Evolutionary conservation across 73 alveolate species (phyloP), one percentile per base, ranked within the genome.

Genomic region (Durusdinium trenchii): DNA sequence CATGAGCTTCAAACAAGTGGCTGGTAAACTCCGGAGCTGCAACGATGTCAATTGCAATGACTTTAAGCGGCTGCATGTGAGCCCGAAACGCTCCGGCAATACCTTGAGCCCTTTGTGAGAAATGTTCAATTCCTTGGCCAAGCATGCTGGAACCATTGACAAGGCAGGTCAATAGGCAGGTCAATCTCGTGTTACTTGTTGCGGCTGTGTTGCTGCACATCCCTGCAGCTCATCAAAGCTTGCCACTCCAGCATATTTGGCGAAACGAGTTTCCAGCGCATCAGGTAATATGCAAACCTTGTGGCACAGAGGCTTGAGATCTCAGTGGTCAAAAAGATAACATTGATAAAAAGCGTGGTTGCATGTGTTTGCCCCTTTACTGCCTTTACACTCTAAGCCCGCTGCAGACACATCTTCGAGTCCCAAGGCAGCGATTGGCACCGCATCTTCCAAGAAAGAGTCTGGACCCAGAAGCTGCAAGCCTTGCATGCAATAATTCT

Each of bases 241-340:
- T 54, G 60, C 43, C 52, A 91, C 89, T 10, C 98, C 98, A 42
- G 98, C 98, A 36, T 62, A 51, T 61, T 91, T 91, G 35, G 98
- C 98, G 28, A 91, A 60, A 26, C 89, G 98, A 38, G 67, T 91
- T 69, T 91, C 98, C 54, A 78, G 90, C 79, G 71, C n/a, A 54
- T 91, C 98, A 6, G 98, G 98, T 57, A 91, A 47, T n/a, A 91
- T 91, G 57, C 98, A 91, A 40, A 91, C 98, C 98, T 81, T n/a
- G 78, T 35, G 23, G 14, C 3, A 81, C 32, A 28, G 64, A n/a
- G n/a, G n/a, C n/a, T n/a, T n/a, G n/a, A n/a, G n/a, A n/a, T n/a
- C n/a, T n/a, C n/a, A n/a, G n/a, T n/a, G n/a, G n/a, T n/a, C n/a
- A n/a, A n/a, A n/a, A n/a, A n/a, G n/a, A n/a, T n/a, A n/a, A n/a